Conservation (phyloP, 345 rosid genomes). For the Arabidopsis thaliana region DNA sequence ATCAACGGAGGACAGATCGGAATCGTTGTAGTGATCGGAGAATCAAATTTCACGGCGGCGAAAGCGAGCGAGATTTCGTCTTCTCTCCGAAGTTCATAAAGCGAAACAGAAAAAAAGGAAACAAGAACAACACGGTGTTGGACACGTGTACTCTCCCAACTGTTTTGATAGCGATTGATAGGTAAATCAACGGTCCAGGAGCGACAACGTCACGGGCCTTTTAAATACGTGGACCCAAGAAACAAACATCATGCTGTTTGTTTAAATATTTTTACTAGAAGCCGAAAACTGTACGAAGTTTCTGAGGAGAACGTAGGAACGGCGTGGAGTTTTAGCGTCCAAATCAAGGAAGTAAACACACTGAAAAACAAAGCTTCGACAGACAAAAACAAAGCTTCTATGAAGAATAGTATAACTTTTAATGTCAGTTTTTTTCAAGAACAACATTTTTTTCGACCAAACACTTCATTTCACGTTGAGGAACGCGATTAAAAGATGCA, state of each 20-base stretch:
- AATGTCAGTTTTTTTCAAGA: conserved; percentile 5
- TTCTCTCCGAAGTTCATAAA: conserved; percentile 11
- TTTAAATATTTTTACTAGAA: not conserved
- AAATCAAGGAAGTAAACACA: conserved; percentile 2
- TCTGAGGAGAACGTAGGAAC: not conserved
- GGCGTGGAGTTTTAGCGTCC: not conserved
- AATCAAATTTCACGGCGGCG: conserved; percentile 8
- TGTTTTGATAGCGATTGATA: conserved; percentile 36
- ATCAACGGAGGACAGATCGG: conserved; percentile 12
- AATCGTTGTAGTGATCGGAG: conserved; percentile 19
- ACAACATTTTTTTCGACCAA: conserved; percentile 39
- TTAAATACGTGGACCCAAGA: conserved; percentile 19
- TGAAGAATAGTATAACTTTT: conserved; percentile 19
- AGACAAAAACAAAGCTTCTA: conserved; percentile 15
- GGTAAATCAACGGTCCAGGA: conserved; percentile 40
- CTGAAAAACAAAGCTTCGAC: not conserved
- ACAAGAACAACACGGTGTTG: not conserved
- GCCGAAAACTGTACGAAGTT: conserved; percentile 9
- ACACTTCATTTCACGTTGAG: conserved; percentile 33
- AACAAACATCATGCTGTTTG: conserved; percentile 22
- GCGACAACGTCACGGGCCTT: conserved; percentile 27
- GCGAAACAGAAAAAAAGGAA: not conserved
- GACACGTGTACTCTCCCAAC: conserved; percentile 41
- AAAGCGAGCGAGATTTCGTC: conserved; percentile 10
- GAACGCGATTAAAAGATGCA: conserved; percentile 37